phyloP scores from a whole-genome alignment of 202 grass and related monocot genomes.

The Digitaria exilis region DNA sequence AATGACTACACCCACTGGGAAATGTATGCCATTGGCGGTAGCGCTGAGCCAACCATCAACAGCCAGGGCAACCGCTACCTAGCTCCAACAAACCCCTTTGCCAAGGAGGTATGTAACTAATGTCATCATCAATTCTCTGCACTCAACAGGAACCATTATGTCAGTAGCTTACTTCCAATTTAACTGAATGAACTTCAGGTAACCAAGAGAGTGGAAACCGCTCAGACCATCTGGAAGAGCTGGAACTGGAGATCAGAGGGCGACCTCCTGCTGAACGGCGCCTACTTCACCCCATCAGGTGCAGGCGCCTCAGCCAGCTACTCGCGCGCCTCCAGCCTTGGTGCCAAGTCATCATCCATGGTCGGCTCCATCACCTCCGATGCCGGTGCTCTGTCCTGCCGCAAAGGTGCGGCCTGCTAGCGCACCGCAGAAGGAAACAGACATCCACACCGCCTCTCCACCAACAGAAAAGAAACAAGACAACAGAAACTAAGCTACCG shows the following conservation, averaged over 20 bases:
- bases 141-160: not conserved
- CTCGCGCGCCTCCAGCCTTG: constrained; percentile 79
- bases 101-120: constrained; percentile 64
- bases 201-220: constrained; percentile 78
- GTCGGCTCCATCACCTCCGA: constrained; percentile 72
- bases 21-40: constrained; percentile 92
- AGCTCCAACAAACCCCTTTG: constrained; percentile 65
- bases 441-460: not conserved
- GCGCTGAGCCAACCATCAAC: constrained; percentile 87
- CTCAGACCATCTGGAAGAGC: constrained; percentile 53
- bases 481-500: constrained; percentile 45
- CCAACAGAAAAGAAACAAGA: constrained; percentile 53
- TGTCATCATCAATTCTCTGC: not conserved
- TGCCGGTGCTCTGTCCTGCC: constrained; percentile 58
- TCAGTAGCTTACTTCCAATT: not conserved
- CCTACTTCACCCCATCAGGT: constrained; percentile 81
- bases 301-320: constrained; percentile 82
- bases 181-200: constrained; percentile 49
- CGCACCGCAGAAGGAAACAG: not conserved
- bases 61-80: constrained; percentile 96
- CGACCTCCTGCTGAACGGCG: constrained; percentile 77
- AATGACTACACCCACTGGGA: constrained; percentile 97
- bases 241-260: constrained; percentile 98
- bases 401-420: constrained; percentile 62
- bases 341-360: constrained; percentile 91